Conservation (phyloP, 306 rosid species). For the Datisca glomerata region DNA sequence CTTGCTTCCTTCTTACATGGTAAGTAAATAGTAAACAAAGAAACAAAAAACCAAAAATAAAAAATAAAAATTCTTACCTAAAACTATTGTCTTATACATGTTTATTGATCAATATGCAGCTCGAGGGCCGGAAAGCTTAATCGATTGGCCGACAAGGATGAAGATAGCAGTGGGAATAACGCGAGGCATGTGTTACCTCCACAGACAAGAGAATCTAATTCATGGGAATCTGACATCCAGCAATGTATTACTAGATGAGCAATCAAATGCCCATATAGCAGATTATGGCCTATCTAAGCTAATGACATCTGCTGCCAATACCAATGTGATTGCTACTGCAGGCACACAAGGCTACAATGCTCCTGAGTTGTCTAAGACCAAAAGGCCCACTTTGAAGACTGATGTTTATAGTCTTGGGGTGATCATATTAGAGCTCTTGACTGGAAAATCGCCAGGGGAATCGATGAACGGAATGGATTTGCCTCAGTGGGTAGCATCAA, state of each 20-base stretch:
- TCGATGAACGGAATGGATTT: constrained; percentile 67
- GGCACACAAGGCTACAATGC: constrained; percentile 80
- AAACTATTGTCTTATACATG: too few species aligned
- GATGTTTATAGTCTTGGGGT: constrained; percentile 76
- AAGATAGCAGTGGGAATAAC: constrained; percentile 61
- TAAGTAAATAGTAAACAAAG: too few species aligned
- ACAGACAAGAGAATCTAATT: constrained; percentile 41
- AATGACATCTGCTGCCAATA: constrained; percentile 68
- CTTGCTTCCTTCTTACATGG: constrained; percentile 89
- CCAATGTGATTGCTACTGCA: constrained; percentile 74
- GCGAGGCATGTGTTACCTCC: constrained; percentile 43
- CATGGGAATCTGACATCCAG: constrained; percentile 83
- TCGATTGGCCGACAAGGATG: constrained; percentile 88
- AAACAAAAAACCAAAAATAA: too few species aligned
- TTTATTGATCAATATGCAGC: constrained; percentile 27
- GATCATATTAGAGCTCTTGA: constrained; percentile 67
- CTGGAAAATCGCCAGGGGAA: constrained; percentile 80
- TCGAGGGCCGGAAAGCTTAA: constrained; percentile 50
- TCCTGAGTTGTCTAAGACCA: constrained; percentile 73
- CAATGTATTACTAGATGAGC: constrained; percentile 57
- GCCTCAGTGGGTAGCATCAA: constrained; percentile 91
- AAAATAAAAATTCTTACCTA: too few species aligned
- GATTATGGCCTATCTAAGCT: constrained; percentile 76
- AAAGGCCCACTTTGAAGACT: constrained; percentile 43
- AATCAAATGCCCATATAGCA: constrained; percentile 53